Evolutionary conservation across 192 early-diverging fungal species (phyloP).

Genomic region (Backusella liffmaniae): DNA sequence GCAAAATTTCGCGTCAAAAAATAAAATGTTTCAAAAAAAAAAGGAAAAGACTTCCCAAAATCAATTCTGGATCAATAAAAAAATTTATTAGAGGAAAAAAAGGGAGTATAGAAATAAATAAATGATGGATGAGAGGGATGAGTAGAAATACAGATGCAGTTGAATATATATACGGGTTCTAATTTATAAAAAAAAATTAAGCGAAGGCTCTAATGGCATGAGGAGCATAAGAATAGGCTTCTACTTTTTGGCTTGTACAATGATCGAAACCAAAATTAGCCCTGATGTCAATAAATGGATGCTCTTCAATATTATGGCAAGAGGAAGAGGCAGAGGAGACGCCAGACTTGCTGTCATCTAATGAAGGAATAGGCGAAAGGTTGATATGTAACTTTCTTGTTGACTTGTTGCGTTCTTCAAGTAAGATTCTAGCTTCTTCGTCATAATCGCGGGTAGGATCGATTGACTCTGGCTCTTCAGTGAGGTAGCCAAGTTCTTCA

Average conservation of each 20-base stretch:
- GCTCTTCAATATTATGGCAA: neutral
- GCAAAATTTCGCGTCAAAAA: neutral
- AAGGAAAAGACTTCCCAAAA: neutral
- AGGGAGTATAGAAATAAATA: neutral
- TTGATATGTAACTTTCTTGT: conserved; percentile 5
- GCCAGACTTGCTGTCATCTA: neutral
- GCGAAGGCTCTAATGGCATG: neutral
- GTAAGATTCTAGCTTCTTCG: conserved; percentile 14
- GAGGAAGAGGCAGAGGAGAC: neutral
- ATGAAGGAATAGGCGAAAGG: neutral
- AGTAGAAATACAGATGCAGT: neutral
- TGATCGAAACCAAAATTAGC: neutral
- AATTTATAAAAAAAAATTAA: neutral
- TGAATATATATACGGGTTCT: neutral
- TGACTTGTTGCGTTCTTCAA: conserved; percentile 13
- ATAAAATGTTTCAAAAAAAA: neutral
- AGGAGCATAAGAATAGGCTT: neutral
- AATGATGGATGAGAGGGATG: neutral
- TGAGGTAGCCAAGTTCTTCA: conserved; percentile 29
- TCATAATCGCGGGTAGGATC: conserved; percentile 34
- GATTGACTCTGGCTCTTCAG: conserved; percentile 35
- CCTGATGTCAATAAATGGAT: conserved; percentile 6
- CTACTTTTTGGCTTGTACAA: neutral
- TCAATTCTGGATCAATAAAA: neutral
- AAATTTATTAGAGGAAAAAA: neutral